A percentile compares a stretch with the other conserved stretches of the same genome.
Evolutionary conservation across 257 asterid genomes (phyloP).

Genomic region (Primulina eburnea): DNA sequence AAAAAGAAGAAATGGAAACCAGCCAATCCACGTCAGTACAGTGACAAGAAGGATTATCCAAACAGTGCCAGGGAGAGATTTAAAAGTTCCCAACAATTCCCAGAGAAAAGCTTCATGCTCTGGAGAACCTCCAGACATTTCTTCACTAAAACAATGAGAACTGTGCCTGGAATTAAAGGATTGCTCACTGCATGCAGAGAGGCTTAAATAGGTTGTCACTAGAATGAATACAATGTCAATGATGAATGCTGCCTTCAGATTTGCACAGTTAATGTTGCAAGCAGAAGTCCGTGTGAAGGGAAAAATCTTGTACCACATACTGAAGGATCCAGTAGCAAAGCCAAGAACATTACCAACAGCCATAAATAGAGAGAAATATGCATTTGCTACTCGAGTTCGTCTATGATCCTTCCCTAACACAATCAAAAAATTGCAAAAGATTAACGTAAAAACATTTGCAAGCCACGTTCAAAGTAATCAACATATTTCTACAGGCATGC

Average conservation of each 20-base stretch:
- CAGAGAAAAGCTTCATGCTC: conserved; percentile 75
- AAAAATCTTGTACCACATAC: conserved; percentile 71
- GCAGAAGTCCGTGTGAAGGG: conserved; percentile 68
- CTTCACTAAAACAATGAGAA: conserved; percentile 41
- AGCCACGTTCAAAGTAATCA: conserved; percentile 12
- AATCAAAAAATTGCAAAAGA: conserved; percentile 15
- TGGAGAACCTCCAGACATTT: conserved; percentile 32
- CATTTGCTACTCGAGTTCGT: conserved; percentile 81
- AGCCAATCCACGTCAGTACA: conserved; percentile 77
- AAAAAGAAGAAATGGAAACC: conserved; percentile 82
- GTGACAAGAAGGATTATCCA: conserved; percentile 79
- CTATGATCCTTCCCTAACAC: conserved; percentile 69
- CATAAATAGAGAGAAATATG: conserved; percentile 76
- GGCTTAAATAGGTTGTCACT: conserved; percentile 59
- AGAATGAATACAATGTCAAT: conserved; percentile 62
- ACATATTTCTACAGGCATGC: not conserved
- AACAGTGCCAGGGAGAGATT: conserved; percentile 58
- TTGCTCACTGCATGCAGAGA: conserved; percentile 63
- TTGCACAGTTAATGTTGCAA: conserved; percentile 75
- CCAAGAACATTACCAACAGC: conserved; percentile 88
- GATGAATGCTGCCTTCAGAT: conserved; percentile 79
- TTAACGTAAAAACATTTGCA: conserved; percentile 16
- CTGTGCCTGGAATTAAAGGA: conserved; percentile 34
- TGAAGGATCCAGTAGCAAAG: conserved; percentile 79
- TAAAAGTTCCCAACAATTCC: conserved; percentile 77